phyloP scores from a whole-genome alignment of 495 filamentous ascomycete genomes.

The Usnea hakonensis region DNA sequence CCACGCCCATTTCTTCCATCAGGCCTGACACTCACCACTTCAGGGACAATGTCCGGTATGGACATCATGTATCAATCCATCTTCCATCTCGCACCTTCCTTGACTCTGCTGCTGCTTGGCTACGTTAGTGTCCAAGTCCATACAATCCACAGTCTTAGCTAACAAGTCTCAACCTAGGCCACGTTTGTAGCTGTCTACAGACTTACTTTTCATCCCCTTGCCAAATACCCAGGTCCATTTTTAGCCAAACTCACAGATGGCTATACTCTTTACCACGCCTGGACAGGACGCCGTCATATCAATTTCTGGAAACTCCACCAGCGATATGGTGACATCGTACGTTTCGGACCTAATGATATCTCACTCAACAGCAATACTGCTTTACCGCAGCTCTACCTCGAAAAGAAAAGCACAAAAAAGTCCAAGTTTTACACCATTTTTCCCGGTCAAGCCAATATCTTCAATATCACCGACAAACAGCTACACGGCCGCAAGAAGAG shows the following conservation, averaged over 20 bases:
- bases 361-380: constrained; percentile 11
- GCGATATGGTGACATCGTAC: constrained; percentile 17
- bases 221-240: constrained; percentile 23
- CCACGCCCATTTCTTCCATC: too few relatives aligned
- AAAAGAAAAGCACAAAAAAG: constrained; percentile 6
- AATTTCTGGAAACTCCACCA: constrained; percentile 9
- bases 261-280: not conserved
- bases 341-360: constrained; percentile 21
- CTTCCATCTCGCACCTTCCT: too few relatives aligned
- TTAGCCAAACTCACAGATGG: constrained; percentile 12
- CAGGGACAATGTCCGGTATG: too few relatives aligned
- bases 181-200: constrained; percentile 10
- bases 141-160: too few relatives aligned
- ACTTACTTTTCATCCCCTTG: constrained; percentile 26
- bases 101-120: too few relatives aligned
- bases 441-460: constrained; percentile 17
- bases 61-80: too few relatives aligned
- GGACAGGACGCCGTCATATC: constrained; percentile 14
- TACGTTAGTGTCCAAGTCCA: too few relatives aligned
- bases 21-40: too few relatives aligned
- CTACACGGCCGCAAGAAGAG: constrained; percentile 15
- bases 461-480: constrained; percentile 18
- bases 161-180: too few relatives aligned
- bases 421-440: constrained; percentile 22
- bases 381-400: constrained; percentile 13